These are phyloP conservation scores for Emydomyces testavorans DNA, from an alignment of 2,329 filamentous ascomycete species.

Conservation along the genomic window DNA sequence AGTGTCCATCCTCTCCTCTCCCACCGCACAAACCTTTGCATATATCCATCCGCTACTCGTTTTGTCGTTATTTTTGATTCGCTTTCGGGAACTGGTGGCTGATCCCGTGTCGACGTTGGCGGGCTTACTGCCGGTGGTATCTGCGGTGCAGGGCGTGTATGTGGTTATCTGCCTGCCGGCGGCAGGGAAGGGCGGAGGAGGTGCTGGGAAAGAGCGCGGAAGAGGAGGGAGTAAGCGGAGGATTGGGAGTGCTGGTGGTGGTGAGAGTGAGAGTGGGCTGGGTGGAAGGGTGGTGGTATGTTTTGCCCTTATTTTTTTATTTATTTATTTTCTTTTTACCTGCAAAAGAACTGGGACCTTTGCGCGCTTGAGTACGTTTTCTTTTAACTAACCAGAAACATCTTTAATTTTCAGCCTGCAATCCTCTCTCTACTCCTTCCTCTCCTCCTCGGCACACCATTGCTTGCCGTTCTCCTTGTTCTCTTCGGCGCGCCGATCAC, in stretches of 20 bases:
- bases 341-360: not conserved
- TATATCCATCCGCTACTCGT: constrained; percentile 59
- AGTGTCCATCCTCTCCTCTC: constrained; percentile 38
- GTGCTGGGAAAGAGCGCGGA: constrained; percentile 7
- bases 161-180: constrained; percentile 47
- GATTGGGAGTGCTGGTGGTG: not conserved
- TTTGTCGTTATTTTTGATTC: constrained; percentile 50
- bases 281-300: constrained; percentile 21
- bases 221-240: constrained; percentile 8
- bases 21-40: constrained; percentile 45
- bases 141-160: constrained; percentile 51
- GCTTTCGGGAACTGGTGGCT: constrained; percentile 56
- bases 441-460: constrained; percentile 43
- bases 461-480: constrained; percentile 54
- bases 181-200: constrained; percentile 14
- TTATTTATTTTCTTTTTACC: not conserved
- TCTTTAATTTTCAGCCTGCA: constrained; percentile 44
- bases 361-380: not conserved
- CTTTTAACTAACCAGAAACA: not conserved
- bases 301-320: not conserved
- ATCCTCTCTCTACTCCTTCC: constrained; percentile 54
- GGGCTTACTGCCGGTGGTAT: constrained; percentile 50
- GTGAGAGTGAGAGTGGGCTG: constrained; percentile 15
- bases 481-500: constrained; percentile 88
- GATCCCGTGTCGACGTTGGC: constrained; percentile 57